Conservation (phyloP, 805 yeast species). For the Metschnikowia corniflorae region DNA sequence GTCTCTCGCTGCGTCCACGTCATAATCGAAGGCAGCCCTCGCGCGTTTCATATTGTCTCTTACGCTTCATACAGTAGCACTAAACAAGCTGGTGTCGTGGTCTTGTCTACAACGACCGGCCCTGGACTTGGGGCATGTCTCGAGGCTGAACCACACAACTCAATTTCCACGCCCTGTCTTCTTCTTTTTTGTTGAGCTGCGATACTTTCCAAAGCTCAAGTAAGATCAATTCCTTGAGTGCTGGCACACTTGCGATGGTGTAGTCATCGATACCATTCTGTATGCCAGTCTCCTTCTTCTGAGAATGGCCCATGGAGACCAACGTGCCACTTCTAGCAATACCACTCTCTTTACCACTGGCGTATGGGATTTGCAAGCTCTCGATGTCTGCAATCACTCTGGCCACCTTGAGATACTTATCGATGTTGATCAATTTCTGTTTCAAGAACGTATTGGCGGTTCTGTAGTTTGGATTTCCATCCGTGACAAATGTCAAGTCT, state of each 20-base stretch:
- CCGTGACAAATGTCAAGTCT: conserved; percentile 76
- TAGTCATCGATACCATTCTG: conserved; percentile 30
- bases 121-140: conserved; percentile 28
- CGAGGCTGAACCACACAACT: conserved; percentile 61
- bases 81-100: no score
- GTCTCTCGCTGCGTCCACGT: no score
- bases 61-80: no score
- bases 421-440: conserved; percentile 65
- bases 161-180: conserved; percentile 69
- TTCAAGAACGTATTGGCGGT: conserved; percentile 54
- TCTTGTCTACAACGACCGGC: no score
- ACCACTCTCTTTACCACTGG: conserved; percentile 18
- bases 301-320: conserved; percentile 17
- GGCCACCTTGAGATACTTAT: conserved; percentile 66
- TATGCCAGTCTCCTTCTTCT: conserved; percentile 5
- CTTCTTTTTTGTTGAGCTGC: conserved; percentile 55
- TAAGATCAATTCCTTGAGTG: conserved; percentile 56
- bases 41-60: no score
- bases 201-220: conserved; percentile 69
- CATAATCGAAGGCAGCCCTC: no score
- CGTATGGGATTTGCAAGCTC: conserved; percentile 61
- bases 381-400: conserved; percentile 64
- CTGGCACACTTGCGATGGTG: conserved; percentile 38
- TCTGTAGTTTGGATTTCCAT: conserved; percentile 72
- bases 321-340: conserved; percentile 23